Base-by-base conservation (phyloP, 768 basidiomycete species). In the Trametes elegans region DNA sequence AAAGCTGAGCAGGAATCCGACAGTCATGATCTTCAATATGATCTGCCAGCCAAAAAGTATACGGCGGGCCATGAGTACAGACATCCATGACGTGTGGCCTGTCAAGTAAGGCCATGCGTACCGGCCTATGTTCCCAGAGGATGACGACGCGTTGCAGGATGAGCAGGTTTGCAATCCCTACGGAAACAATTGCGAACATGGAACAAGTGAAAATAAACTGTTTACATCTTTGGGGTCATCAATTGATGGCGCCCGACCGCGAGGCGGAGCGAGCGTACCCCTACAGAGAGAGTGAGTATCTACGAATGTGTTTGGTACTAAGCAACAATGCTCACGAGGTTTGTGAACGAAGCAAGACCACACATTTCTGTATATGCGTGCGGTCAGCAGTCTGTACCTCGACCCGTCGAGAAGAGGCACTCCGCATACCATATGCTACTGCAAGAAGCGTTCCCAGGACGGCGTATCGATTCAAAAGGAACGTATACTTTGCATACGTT, bases 381-480 rank as follows among this genome's bases (percentile, higher is more conserved):
- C n/a, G 10, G 21, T 21, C 11, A 40, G 10, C 27, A 40, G n/a
- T 5, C 6, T 8, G 31, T 13, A 36, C 14, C 6, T 8, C 16
- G n/a, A 10, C n/a, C 14, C 4, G 7, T n/a, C 0, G 38, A 16
- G 16, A 18, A 1, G 27, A 5, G 5, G 14, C 18, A 63, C 68
- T 10, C n/a, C n/a, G n/a, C n/a, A n/a, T 46, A 72, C 71, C 64
- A 60, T 63, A 61, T 0, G 70, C 65, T 6, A 64, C 55, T 2
- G 59, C 57, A 13, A 70, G 35, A 1, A 71, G 61, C 11, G 55
- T 61, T 6, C 31, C 50, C 24, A 71, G 66, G 0, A 76, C 70
- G 0, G 65, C 24, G 58, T 79, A 79, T 2, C 76, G 70, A 53
- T 76, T 69, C 7, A 72, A 29, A 24, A 79, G 62, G 60, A 76